phyloP scores from a whole-genome alignment of 2,329 filamentous ascomycete species.

The Hymenoscyphus fructigenus region DNA sequence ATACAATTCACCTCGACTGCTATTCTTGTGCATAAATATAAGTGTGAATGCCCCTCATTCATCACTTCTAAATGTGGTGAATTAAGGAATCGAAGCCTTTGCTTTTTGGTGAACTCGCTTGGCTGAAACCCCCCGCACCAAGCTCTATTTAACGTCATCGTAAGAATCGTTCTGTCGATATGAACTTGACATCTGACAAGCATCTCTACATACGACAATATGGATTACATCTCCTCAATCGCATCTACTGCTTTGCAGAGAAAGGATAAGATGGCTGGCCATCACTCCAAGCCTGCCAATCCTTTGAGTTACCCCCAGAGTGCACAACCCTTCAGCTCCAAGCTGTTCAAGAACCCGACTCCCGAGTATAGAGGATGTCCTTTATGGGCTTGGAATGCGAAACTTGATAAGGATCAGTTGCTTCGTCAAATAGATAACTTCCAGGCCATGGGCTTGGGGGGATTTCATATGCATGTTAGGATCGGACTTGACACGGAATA shows the following conservation, averaged over 20 bases:
- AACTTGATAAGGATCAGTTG: constrained; percentile 32
- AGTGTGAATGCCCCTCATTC: too few relatives aligned
- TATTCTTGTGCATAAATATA: too few relatives aligned
- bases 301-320: constrained; percentile 36
- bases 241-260: constrained; percentile 5
- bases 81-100: too few relatives aligned
- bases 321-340: constrained; percentile 26
- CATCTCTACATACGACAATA: background rate
- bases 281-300: constrained; percentile 22
- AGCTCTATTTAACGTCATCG: constrained; percentile 9
- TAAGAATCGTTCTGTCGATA: background rate
- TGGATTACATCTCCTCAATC: constrained; percentile 22
- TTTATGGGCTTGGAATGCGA: constrained; percentile 37
- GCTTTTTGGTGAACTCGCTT: constrained; percentile 1
- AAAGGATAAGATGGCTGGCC: constrained; percentile 10
- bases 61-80: background rate
- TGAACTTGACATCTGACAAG: background rate
- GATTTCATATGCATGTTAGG: constrained; percentile 37
- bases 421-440: constrained; percentile 37
- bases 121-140: constrained; percentile 11
- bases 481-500: constrained; percentile 38
- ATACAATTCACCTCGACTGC: too few relatives aligned
- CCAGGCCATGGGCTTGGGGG: constrained; percentile 37
- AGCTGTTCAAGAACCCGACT: constrained; percentile 35
- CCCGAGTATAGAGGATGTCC: constrained; percentile 37